These are phyloP conservation scores for Trichosporon faecale DNA, from an alignment of 1,284 basidiomycete species.

Conservation along the genomic window DNA sequence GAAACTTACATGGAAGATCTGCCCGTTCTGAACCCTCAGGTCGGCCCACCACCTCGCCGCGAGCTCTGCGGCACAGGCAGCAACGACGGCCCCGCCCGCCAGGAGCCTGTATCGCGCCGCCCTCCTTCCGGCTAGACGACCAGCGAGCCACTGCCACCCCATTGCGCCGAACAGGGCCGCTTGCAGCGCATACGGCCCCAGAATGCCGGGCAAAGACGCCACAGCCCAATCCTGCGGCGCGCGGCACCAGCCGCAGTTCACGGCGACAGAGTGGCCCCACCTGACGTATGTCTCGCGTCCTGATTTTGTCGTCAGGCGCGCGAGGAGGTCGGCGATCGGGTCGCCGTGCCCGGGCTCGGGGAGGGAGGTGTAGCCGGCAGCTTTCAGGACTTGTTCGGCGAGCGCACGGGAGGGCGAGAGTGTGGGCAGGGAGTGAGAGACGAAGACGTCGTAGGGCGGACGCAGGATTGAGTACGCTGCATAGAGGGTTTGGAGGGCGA, in stretches of 20 bases:
- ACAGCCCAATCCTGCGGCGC: conserved; percentile 30
- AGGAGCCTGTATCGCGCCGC: conserved; percentile 26
- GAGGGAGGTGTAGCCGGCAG: not conserved
- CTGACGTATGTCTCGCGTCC: conserved; percentile 35
- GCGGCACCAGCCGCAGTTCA: conserved; percentile 40
- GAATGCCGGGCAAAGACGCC: conserved; percentile 28
- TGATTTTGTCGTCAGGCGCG: conserved; percentile 30
- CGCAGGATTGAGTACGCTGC: not conserved
- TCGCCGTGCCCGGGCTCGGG: not conserved
- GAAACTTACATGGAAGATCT: conserved; percentile 37
- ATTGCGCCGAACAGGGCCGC: conserved; percentile 32
- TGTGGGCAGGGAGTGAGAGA: conserved; percentile 26
- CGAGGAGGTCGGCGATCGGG: conserved; percentile 31
- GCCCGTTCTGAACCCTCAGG: conserved; percentile 29
- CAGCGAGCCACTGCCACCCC: conserved; percentile 24
- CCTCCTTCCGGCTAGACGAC: conserved; percentile 19
- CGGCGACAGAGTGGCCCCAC: conserved; percentile 36
- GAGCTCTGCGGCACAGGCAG: conserved; percentile 19
- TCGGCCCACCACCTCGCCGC: conserved; percentile 31
- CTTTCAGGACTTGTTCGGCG: not conserved
- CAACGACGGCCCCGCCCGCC: conserved; percentile 28
- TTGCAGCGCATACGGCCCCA: conserved; percentile 30
- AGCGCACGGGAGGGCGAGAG: conserved; percentile 10
- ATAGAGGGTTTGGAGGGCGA: not conserved
- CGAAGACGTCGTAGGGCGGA: conserved; percentile 41